A percentile compares a stretch with the other conserved stretches of the same genome.
phyloP scores from a whole-genome alignment of 192 early-diverging fungal species.

The Globomyces pollinis-pini region DNA sequence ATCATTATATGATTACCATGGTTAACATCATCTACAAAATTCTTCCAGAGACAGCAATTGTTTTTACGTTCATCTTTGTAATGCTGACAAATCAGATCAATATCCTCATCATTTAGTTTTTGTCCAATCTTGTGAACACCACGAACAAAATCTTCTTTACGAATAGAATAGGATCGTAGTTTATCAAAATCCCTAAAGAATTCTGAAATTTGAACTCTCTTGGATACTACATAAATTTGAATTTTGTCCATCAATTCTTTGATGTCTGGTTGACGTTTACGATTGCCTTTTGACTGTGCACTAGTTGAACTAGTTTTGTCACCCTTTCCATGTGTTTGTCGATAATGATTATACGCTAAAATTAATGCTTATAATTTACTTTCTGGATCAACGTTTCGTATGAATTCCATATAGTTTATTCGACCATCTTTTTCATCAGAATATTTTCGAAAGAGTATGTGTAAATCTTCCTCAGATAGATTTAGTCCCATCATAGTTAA shows the following conservation, averaged over 20 bases:
- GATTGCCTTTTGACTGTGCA: too few relatives aligned
- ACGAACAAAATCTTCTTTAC: constrained; percentile 42
- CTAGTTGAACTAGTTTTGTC: neutral
- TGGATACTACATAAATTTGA: constrained; percentile 20
- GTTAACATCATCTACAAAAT: constrained; percentile 41
- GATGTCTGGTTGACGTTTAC: neutral
- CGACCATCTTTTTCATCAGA: constrained; percentile 32
- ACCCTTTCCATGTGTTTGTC: neutral
- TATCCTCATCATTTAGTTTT: constrained; percentile 24
- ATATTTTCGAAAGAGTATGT: constrained; percentile 45
- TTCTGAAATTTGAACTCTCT: constrained; percentile 44
- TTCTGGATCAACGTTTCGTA: constrained; percentile 40
- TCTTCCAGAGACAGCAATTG: constrained; percentile 38
- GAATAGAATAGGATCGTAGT: constrained; percentile 39
- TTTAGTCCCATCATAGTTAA: constrained; percentile 38
- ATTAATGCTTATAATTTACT: constrained; percentile 26
- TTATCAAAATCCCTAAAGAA: constrained; percentile 54
- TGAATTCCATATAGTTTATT: constrained; percentile 47
- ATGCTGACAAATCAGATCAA: constrained; percentile 26
- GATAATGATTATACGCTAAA: neutral
- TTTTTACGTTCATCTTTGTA: constrained; percentile 25
- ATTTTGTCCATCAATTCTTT: constrained; percentile 22
- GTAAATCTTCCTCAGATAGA: constrained; percentile 40
- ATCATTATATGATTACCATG: constrained; percentile 26
- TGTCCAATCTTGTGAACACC: constrained; percentile 41